Percentiles rank a stretch among this genome's conserved stretches.
Evolutionary conservation across 495 filamentous ascomycete genomes (phyloP).

Genomic region (Aspergillus wentii): DNA sequence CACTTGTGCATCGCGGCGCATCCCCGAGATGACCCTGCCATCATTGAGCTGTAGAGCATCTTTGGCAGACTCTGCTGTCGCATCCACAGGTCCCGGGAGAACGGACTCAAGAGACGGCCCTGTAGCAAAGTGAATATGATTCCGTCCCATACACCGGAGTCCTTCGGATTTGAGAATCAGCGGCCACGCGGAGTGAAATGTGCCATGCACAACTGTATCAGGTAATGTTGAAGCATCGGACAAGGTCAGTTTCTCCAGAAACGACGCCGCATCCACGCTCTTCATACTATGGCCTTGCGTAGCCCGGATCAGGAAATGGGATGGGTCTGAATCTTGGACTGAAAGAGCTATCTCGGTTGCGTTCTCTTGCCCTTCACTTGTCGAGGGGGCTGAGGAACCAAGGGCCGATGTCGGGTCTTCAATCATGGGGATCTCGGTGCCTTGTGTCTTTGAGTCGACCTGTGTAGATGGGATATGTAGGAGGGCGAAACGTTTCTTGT

Average conservation of each 20-base stretch:
- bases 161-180: constrained; percentile 68
- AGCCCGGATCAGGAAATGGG: constrained; percentile 83
- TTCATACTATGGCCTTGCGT: constrained; percentile 78
- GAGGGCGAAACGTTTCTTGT: constrained; percentile 85
- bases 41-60: constrained; percentile 10
- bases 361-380: constrained; percentile 6
- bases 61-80: constrained; percentile 8
- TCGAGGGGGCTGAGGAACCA: constrained; percentile 1
- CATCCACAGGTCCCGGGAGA: constrained; percentile 16
- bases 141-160: constrained; percentile 71
- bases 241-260: constrained; percentile 61
- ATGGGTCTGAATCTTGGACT: constrained; percentile 40
- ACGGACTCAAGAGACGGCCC: constrained; percentile 50
- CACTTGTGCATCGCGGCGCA: constrained; percentile 73
- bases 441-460: constrained; percentile 11
- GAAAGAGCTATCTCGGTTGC: constrained; percentile 27
- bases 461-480: constrained; percentile 37
- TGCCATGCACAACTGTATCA: constrained; percentile 74
- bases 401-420: constrained; percentile 8
- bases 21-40: constrained; percentile 69
- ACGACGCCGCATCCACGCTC: constrained; percentile 58
- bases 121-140: constrained; percentile 82
- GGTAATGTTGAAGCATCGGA: constrained; percentile 49
- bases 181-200: constrained; percentile 71
- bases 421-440: constrained; percentile 10